Evolutionary conservation across 176 grass and related monocot species (phyloP).

Genomic region (Pharus latifolius): DNA sequence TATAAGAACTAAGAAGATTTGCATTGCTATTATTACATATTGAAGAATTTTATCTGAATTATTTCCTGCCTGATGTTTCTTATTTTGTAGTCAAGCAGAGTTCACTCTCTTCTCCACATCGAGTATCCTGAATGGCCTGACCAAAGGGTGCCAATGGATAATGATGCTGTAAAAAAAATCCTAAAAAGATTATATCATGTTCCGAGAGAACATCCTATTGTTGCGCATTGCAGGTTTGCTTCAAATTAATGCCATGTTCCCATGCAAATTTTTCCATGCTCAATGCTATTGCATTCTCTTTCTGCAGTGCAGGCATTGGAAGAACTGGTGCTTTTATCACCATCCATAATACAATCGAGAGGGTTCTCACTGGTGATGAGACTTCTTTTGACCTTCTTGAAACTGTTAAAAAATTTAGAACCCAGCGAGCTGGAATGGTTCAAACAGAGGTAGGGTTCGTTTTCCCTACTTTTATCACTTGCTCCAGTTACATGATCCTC

Average conservation of each 20-base stretch:
- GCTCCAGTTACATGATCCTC: neutral
- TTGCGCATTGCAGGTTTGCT: conserved; percentile 89
- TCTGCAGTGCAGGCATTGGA: conserved; percentile 81
- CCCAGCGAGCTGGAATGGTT: conserved; percentile 60
- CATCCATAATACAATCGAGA: conserved; percentile 76
- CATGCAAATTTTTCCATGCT: neutral
- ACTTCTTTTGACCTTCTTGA: conserved; percentile 37
- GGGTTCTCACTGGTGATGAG: conserved; percentile 53
- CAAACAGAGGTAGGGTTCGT: conserved; percentile 51
- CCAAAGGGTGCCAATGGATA: conserved; percentile 69
- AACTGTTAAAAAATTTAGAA: conserved; percentile 66
- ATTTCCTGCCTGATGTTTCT: neutral
- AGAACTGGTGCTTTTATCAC: conserved; percentile 82
- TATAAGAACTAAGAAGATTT: neutral
- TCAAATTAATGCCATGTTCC: neutral
- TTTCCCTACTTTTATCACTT: neutral
- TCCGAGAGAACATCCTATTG: conserved; percentile 37
- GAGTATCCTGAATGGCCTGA: conserved; percentile 84
- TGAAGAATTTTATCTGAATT: neutral
- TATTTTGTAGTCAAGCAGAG: conserved; percentile 32
- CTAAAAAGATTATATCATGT: conserved; percentile 46
- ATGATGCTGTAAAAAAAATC: conserved; percentile 42
- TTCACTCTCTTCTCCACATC: conserved; percentile 66
- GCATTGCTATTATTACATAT: neutral
- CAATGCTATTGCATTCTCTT: conserved; percentile 9